Conservation (phyloP, 2,329 filamentous ascomycete species). For the Mycosphaerella arachidis region DNA sequence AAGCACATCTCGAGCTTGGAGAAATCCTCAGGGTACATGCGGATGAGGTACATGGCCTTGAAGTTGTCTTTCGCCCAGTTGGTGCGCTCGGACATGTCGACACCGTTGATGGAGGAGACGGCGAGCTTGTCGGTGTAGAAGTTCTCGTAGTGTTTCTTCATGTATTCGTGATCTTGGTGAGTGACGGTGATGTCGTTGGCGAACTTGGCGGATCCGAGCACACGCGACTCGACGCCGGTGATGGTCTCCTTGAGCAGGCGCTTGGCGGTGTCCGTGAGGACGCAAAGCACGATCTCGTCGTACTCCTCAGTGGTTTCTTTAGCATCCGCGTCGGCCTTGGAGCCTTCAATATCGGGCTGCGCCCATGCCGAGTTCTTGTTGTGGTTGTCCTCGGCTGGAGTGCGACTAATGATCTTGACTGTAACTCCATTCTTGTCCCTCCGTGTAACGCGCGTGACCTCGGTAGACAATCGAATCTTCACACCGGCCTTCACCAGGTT, state of each 20-base stretch:
- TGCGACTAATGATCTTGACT: constrained; percentile 45
- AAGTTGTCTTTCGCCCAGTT: constrained; percentile 49
- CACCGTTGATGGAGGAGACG: constrained; percentile 39
- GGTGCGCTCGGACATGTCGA: constrained; percentile 41
- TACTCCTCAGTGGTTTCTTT: constrained; percentile 49
- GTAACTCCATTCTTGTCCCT: constrained; percentile 51
- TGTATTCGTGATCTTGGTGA: constrained; percentile 61
- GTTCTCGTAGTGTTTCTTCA: constrained; percentile 65
- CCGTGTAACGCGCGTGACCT: constrained; percentile 51
- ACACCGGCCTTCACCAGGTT: constrained; percentile 54
- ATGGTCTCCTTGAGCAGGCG: constrained; percentile 56
- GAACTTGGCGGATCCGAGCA: constrained; percentile 67
- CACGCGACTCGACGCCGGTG: constrained; percentile 58
- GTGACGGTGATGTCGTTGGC: constrained; percentile 68
- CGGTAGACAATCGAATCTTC: constrained; percentile 52
- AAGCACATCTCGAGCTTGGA: constrained; percentile 61
- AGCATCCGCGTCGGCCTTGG: constrained; percentile 39
- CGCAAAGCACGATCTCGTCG: constrained; percentile 64
- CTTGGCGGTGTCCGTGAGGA: constrained; percentile 54
- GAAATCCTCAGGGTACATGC: constrained; percentile 53
- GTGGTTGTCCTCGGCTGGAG: constrained; percentile 39
- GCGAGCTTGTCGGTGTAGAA: constrained; percentile 49
- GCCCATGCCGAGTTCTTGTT: constrained; percentile 45
- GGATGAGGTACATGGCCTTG: constrained; percentile 63
- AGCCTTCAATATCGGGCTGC: constrained; percentile 31